Conservation (phyloP, 2,329 filamentous ascomycete species). For the Talaromyces sp. region DNA sequence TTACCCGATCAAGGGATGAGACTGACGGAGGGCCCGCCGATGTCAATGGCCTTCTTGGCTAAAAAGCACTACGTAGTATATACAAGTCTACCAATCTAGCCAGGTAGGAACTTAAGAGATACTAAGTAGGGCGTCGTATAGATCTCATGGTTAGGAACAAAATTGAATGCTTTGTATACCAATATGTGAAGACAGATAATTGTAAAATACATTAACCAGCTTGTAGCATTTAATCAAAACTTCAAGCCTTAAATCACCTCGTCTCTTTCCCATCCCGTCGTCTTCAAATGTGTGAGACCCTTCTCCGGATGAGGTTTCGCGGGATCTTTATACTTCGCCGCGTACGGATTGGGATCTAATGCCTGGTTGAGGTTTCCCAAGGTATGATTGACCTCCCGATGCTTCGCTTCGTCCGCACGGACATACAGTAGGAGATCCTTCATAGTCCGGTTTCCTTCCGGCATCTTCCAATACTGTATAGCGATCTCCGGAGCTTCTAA, state of each 20-base stretch:
- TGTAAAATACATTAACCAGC: no score
- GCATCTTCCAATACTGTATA: slow-evolving; percentile 89
- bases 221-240: no score
- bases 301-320: slow-evolving; percentile 64
- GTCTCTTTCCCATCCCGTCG: slow-evolving; percentile 73
- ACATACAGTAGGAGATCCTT: slow-evolving; percentile 82
- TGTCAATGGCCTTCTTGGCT: no score
- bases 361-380: slow-evolving; percentile 80
- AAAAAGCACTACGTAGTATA: no score
- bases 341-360: slow-evolving; percentile 87
- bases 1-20: no score
- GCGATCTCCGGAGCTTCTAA: slow-evolving; percentile 84
- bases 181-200: no score
- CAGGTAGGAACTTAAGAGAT: no score
- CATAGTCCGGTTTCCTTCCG: slow-evolving; percentile 75
- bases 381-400: slow-evolving; percentile 94
- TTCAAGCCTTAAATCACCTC: slow-evolving; percentile 61
- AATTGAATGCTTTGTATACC: no score
- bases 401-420: slow-evolving; percentile 78
- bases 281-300: slow-evolving; percentile 58
- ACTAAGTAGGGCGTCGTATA: no score
- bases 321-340: slow-evolving; percentile 70
- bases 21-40: no score
- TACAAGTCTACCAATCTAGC: no score
- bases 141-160: no score